These are phyloP conservation scores for Boletus patriciae DNA, from an alignment of 768 basidiomycete genomes.

Conservation along the genomic window DNA sequence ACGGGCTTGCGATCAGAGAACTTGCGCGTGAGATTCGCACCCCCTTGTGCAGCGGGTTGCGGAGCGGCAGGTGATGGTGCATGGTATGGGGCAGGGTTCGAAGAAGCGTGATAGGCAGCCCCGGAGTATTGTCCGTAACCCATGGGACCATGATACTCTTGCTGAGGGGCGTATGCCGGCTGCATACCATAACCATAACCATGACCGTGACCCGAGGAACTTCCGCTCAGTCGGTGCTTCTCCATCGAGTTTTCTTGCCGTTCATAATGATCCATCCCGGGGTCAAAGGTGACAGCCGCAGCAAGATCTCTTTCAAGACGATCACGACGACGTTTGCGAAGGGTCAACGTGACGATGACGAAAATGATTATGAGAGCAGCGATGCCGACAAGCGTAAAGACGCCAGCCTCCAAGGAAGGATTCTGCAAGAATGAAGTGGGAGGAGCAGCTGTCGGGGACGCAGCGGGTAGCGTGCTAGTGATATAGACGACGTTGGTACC, in stretches of 20 bases:
- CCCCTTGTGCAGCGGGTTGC: conserved; percentile 20
- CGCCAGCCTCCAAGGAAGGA: conserved; percentile 58
- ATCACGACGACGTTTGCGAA: conserved; percentile 50
- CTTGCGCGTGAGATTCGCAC: conserved; percentile 35
- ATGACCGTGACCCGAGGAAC: conserved; percentile 29
- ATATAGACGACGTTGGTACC: conserved; percentile 32
- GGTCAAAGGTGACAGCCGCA: conserved; percentile 57
- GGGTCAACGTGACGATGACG: conserved; percentile 41
- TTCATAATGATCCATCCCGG: conserved; percentile 28
- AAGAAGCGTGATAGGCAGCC: conserved; percentile 3
- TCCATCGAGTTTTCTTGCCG: conserved; percentile 18
- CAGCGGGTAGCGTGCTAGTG: conserved; percentile 29
- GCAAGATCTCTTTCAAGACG: conserved; percentile 36
- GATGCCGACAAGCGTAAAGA: conserved; percentile 56
- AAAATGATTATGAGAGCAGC: conserved; percentile 48
- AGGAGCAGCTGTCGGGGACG: conserved; percentile 23
- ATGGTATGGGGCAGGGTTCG: conserved; percentile 10
- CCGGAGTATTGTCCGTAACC: conserved; percentile 25
- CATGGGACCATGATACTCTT: conserved; percentile 21
- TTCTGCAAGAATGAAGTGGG: conserved; percentile 57
- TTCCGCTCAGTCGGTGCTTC: conserved; percentile 25
- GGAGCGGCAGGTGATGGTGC: conserved; percentile 10
- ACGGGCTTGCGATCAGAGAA: conserved; percentile 37
- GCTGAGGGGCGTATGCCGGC: conserved; percentile 19
- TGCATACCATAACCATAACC: conserved; percentile 20